Evolutionary conservation across 176 grass and related monocot genomes (phyloP).

Genomic region (Avena sativa): DNA sequence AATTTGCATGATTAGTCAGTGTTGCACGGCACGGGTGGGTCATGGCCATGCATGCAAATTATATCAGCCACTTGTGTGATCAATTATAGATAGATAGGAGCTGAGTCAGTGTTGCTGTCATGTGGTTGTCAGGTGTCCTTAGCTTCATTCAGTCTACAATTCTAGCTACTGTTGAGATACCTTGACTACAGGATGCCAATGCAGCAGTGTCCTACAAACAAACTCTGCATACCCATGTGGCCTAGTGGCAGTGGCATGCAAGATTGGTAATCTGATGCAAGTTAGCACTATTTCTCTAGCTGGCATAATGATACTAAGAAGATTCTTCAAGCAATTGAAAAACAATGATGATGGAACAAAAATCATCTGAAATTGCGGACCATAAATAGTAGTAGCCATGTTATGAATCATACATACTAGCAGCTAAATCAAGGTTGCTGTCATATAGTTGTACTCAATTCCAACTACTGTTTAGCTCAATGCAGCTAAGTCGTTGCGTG

Average conservation of each 20-base stretch:
- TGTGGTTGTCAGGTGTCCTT: neutral
- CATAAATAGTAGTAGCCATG: neutral
- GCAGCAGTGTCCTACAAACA: neutral
- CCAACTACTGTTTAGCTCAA: constrained; percentile 11
- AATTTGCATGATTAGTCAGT: neutral
- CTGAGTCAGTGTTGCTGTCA: neutral
- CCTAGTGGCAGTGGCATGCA: neutral
- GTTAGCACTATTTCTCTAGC: neutral
- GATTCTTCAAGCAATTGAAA: neutral
- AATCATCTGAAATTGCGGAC: neutral
- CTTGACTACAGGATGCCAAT: neutral
- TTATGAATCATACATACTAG: neutral
- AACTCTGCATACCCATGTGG: constrained; percentile 19
- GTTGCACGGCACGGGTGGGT: neutral
- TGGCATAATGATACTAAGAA: neutral
- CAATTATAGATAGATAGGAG: neutral
- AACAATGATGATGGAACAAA: neutral
- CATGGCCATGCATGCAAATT: neutral
- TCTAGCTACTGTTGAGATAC: too few species aligned
- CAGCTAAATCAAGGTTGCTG: neutral
- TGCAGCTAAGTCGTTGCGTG: neutral
- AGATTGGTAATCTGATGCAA: neutral
- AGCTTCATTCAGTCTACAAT: too few species aligned
- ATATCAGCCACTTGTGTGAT: neutral
- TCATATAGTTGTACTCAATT: neutral